Evolutionary conservation across 768 basidiomycete species (phyloP), one percentile per base, ranked within the genome.

Genomic region (Rhodotorula sphaerocarpa): DNA sequence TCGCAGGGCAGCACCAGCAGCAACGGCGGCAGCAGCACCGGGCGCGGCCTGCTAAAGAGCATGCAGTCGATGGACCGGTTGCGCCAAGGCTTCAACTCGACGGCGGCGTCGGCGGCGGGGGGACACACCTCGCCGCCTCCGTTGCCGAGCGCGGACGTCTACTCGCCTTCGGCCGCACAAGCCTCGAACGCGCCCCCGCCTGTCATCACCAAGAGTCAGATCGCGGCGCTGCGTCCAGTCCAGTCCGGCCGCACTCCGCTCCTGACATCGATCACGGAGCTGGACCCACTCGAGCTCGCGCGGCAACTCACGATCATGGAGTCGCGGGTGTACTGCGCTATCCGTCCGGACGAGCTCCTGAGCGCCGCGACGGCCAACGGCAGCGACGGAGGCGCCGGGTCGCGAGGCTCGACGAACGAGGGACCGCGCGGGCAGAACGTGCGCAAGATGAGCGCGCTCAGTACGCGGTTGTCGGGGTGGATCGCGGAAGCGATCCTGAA

Each of bases 251-350:
- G 66, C 12, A 25, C 34, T 3, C 58, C 50, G 9, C 71, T 76
- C 14, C 75, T 79, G 3, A 83, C 91, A 53, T 75, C 79, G 25
- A 79, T 93, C 11, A 87, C 85, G n/a, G 95, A 99, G 71, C 91
- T 99, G 71, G 91, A 97, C 72, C 78, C 87, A 36, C 76, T 92
- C 67, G 95, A 99, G 75, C 79, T 97, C 47, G 90, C 90, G 12
- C 81, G 95, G 52, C 95, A 99, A 76, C 74, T 97, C 70, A 95
- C 93, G 23, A 82, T 92, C 69, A 87, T 92, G 86, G 95, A 99
- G 75, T 87, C 84, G 69, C 82, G 82, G 61, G 76, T 95, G 48
- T 97, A 91, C 74, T 85, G 87, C 66, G 82, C 83, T 55, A 90
- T 97, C 67, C 82, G 81, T 58, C 83, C 92, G 0, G 88, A 90